These are phyloP conservation scores for Fagopyrum homotropicum DNA, from an alignment of 148 eudicot species.

Conservation along the genomic window DNA sequence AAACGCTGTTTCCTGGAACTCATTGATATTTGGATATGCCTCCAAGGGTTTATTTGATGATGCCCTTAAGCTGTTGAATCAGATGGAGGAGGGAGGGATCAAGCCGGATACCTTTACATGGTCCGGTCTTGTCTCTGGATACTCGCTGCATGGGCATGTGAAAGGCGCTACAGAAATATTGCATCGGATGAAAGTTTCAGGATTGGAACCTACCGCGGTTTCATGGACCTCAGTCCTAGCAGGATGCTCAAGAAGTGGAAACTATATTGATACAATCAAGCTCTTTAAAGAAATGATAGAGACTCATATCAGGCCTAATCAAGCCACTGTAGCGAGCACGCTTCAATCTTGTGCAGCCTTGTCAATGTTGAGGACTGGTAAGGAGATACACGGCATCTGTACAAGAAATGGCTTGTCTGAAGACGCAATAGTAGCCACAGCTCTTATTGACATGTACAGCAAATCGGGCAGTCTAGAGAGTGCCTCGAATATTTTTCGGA, in stretches of 20 bases:
- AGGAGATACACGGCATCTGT: conserved; percentile 44
- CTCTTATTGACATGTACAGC: conserved; percentile 55
- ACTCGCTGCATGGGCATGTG: conserved; percentile 25
- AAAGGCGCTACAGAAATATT: conserved; percentile 37
- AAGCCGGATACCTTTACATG: conserved; percentile 49
- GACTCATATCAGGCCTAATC: conserved; percentile 41
- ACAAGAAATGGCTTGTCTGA: conserved; percentile 35
- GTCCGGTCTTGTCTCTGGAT: conserved; percentile 49
- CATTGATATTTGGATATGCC: conserved; percentile 49
- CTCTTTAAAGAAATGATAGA: conserved; percentile 37
- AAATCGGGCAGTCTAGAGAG: conserved; percentile 43
- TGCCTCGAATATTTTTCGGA: conserved; percentile 33
- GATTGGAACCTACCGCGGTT: conserved; percentile 38
- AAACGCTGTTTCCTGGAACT: conserved; percentile 50
- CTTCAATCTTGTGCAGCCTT: conserved; percentile 59
- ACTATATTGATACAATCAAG: conserved; percentile 29
- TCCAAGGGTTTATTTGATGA: conserved; percentile 40
- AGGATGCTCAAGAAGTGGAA: conserved; percentile 45
- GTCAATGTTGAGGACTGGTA: conserved; percentile 42
- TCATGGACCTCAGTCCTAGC: conserved; percentile 58
- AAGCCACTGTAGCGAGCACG: conserved; percentile 39
- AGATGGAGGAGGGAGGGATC: conserved; percentile 38
- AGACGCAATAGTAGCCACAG: conserved; percentile 37
- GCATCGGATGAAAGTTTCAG: conserved; percentile 30
- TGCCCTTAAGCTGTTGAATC: conserved; percentile 24